phyloP scores from a whole-genome alignment of 495 filamentous ascomycete species.

The Daldinia concentrica region DNA sequence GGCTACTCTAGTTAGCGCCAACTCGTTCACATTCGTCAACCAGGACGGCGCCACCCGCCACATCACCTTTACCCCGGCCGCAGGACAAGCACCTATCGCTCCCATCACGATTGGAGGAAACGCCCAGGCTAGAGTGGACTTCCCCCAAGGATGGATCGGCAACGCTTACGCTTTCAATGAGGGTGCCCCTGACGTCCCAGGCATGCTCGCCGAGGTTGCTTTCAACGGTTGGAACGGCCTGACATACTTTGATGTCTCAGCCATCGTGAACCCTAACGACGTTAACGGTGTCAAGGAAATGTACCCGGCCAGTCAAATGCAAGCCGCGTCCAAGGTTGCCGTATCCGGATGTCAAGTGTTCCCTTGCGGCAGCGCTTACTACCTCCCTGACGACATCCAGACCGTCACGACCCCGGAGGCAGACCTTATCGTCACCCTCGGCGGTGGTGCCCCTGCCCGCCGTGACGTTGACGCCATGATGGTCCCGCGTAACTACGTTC shows the following conservation, averaged over 20 bases:
- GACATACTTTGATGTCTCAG: conserved; percentile 64
- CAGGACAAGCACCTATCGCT: conserved; percentile 33
- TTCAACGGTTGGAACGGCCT: conserved; percentile 55
- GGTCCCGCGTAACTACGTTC: conserved; percentile 44
- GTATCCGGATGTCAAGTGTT: conserved; percentile 58
- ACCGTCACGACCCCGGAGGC: conserved; percentile 53
- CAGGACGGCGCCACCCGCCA: conserved; percentile 57
- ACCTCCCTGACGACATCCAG: conserved; percentile 58
- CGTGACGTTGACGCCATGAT: conserved; percentile 32
- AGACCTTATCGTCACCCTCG: conserved; percentile 54
- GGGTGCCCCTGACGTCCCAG: conserved; percentile 48
- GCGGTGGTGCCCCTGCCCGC: conserved; percentile 38
- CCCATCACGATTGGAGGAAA: conserved; percentile 46
- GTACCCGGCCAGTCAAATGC: conserved; percentile 48
- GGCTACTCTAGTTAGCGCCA: conserved; percentile 48
- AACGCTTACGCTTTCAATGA: conserved; percentile 58
- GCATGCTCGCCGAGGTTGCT: conserved; percentile 63
- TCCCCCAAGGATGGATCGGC: conserved; percentile 58
- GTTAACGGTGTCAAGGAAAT: conserved; percentile 56
- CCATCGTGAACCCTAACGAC: conserved; percentile 62
- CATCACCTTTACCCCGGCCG: conserved; percentile 55
- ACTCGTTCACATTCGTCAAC: conserved; percentile 59
- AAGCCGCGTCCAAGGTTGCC: conserved; percentile 26
- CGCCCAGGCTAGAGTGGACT: conserved; percentile 41
- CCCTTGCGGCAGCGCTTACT: conserved; percentile 61